Conservation (phyloP, 2,329 filamentous ascomycete genomes). For the Venturia aucupariae region DNA sequence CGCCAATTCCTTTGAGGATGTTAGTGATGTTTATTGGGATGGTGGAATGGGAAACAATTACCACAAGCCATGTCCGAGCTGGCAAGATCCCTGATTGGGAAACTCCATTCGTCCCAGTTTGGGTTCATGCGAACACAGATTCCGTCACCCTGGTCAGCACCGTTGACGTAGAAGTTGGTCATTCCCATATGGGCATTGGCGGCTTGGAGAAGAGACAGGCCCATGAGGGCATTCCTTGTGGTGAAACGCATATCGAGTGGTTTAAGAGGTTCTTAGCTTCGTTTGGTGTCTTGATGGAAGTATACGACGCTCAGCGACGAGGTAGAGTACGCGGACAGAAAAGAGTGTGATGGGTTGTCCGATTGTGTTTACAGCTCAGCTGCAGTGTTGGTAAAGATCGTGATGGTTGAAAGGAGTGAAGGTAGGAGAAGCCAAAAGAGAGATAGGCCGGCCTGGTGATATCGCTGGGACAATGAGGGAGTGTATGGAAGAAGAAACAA, state of each 20-base stretch:
- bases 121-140: constrained; percentile 61
- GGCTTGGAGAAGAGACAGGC: constrained; percentile 24
- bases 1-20: constrained; percentile 33
- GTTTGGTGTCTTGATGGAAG: background rate
- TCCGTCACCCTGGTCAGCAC: constrained; percentile 54
- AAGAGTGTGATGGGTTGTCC: background rate
- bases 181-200: constrained; percentile 52
- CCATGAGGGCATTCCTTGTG: constrained; percentile 14
- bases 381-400: background rate
- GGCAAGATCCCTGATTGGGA: constrained; percentile 34
- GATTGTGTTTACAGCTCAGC: background rate
- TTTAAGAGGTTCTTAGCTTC: background rate
- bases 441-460: constrained; percentile 5
- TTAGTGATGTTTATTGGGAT: constrained; percentile 9
- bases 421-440: background rate
- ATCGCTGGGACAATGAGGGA: constrained; percentile 1
- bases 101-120: constrained; percentile 42
- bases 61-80: constrained; percentile 63
- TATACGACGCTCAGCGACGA: constrained; percentile 1
- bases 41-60: constrained; percentile 29
- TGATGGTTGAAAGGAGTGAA: background rate
- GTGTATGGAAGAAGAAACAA: background rate
- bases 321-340: background rate
- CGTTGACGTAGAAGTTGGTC: constrained; percentile 54
- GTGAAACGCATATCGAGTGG: background rate